Percentiles rank a stretch among this genome's conserved stretches.
These are phyloP conservation scores for Tilletiopsis washingtonensis DNA, from an alignment of 1,284 basidiomycete species.

Conservation along the genomic window DNA sequence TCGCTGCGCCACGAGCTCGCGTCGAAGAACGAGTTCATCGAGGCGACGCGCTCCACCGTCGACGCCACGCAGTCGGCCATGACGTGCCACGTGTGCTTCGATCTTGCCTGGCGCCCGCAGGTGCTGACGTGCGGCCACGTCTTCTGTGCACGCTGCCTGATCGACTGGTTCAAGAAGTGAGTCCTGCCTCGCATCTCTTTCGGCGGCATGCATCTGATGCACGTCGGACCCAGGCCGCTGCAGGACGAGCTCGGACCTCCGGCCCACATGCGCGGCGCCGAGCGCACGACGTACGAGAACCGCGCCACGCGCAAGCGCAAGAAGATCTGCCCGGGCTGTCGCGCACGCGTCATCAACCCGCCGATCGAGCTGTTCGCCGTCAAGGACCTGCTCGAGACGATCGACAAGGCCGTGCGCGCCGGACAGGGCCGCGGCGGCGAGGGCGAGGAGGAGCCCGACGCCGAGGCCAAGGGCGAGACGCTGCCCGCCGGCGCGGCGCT, in stretches of 20 bases:
- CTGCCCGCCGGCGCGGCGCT: constrained; percentile 18
- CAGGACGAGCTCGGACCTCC: too few relatives aligned
- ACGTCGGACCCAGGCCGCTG: too few relatives aligned
- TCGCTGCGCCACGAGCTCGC: background rate
- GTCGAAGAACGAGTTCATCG: background rate
- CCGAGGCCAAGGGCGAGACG: constrained; percentile 17
- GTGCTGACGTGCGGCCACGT: constrained; percentile 40
- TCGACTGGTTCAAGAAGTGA: constrained; percentile 34
- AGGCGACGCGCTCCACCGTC: background rate
- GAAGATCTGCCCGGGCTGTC: constrained; percentile 42
- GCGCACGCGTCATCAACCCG: constrained; percentile 25
- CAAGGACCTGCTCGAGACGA: constrained; percentile 29
- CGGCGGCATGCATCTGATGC: too few relatives aligned
- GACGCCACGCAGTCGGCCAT: background rate
- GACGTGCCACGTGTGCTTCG: constrained; percentile 32
- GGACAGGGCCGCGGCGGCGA: constrained; percentile 2
- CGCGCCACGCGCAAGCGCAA: constrained; percentile 23
- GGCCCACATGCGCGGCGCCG: constrained; percentile 2
- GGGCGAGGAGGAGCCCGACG: constrained; percentile 7
- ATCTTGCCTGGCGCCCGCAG: constrained; percentile 30
- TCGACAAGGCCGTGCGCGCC: constrained; percentile 14
- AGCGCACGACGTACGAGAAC: constrained; percentile 7
- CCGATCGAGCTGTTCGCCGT: constrained; percentile 38
- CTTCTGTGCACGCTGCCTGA: constrained; percentile 40
- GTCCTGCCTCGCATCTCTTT: background rate